Conservation (phyloP, 2,329 filamentous ascomycete species). For the Penicillium sclerotiorum region DNA sequence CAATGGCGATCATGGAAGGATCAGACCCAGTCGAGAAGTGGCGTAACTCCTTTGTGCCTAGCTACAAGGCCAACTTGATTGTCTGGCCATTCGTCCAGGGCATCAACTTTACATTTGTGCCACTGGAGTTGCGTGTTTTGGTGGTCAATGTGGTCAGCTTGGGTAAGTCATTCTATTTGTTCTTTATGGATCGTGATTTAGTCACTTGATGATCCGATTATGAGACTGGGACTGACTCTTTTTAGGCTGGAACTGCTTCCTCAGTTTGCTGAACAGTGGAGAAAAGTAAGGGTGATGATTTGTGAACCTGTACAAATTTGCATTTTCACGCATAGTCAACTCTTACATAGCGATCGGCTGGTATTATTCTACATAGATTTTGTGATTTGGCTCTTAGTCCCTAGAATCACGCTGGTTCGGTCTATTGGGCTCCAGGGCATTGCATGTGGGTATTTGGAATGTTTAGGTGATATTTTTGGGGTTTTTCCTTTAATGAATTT, state of each 20-base stretch:
- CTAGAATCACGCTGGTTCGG: too few species aligned
- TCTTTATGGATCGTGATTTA: background rate
- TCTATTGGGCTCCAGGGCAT: too few species aligned
- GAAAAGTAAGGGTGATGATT: constrained; percentile 30
- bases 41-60: constrained; percentile 67
- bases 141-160: constrained; percentile 82
- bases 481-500: background rate
- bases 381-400: background rate
- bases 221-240: constrained; percentile 7
- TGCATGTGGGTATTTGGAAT: too few species aligned
- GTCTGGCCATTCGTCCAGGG: constrained; percentile 85
- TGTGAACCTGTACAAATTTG: background rate
- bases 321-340: background rate
- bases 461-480: background rate
- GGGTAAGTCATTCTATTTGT: constrained; percentile 49
- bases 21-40: constrained; percentile 68
- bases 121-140: constrained; percentile 78
- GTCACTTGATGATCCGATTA: constrained; percentile 5
- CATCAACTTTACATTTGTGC: constrained; percentile 84
- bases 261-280: constrained; percentile 58
- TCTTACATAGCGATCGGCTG: background rate
- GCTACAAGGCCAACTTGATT: constrained; percentile 81
- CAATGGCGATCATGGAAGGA: constrained; percentile 83
- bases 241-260: constrained; percentile 61
- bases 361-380: background rate